Conservation (phyloP, 306 rosid species). For the Citrullus mucosospermus region DNA sequence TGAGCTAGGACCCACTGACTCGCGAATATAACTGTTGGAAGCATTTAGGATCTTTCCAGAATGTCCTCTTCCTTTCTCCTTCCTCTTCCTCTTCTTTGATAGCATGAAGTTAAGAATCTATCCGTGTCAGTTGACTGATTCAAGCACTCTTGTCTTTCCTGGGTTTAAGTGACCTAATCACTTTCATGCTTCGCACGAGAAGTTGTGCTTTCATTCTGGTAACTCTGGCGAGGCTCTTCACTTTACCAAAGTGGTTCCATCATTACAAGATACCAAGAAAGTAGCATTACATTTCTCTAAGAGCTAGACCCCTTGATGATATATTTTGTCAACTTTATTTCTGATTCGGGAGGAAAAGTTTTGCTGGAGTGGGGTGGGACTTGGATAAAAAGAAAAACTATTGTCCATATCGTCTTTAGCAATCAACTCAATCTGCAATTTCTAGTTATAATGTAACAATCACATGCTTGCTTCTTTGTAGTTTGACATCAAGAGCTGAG, state of each 20-base stretch:
- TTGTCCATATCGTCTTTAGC: neutral
- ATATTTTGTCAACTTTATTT: neutral
- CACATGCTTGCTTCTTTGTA: slow-evolving; percentile 10
- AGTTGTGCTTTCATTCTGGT: neutral
- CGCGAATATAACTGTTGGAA: neutral
- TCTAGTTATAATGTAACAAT: neutral
- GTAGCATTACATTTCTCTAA: neutral
- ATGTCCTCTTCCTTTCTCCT: neutral
- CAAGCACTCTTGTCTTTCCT: neutral
- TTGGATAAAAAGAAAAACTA: neutral
- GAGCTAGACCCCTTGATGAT: neutral
- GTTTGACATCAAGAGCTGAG: slow-evolving; percentile 88
- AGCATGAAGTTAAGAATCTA: neutral
- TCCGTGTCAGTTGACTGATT: neutral
- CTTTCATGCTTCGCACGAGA: neutral
- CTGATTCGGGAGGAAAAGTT: neutral
- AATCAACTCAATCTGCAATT: neutral
- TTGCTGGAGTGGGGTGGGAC: neutral
- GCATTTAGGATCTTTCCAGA: neutral
- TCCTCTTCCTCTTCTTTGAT: neutral
- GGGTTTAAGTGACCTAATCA: neutral
- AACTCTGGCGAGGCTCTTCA: neutral
- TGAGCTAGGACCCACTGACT: neutral
- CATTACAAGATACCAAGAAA: neutral
- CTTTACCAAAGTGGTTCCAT: neutral